Base-by-base conservation (phyloP, 2,329 filamentous ascomycete species). In the Ceratocystis smalleyi region DNA sequence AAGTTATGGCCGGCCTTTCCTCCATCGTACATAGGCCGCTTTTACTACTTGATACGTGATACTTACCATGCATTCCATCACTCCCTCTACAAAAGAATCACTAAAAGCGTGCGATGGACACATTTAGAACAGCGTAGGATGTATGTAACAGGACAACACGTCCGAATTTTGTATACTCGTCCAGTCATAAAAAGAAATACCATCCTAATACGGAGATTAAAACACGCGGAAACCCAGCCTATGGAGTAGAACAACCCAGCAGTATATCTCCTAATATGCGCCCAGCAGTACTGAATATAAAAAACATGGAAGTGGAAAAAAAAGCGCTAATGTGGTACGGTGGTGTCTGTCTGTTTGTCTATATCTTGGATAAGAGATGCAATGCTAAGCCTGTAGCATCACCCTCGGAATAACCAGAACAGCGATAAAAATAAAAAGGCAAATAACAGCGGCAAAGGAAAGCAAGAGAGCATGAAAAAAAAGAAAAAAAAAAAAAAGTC, bases 371-470 rank as follows among this genome's bases (percentile, higher is more conserved):
- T 57, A 57, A 19, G 17, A 35, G 54, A 35, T 35, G 54, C 32
- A 27, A 19, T 57, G 22, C 43, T 24, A 62, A 63, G 45, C 61
- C 43, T 43, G 61, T 27, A 32, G 51, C 27, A 54, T 63, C 43
- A 40, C 35, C 12, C 30, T 7, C 4, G 22, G 19, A 51, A 30
- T 51, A 51, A 51, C 19, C 47, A n/a, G 35, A n/a, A 35, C 22
- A 35, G 43, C 43, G 49, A 24, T 27, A 62, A 51, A 35, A 27
- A 60, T 8, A 22, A 43, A 24, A 60, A 60, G 1, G 4, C n/a
- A n/a, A 60, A 7, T 22, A 45, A 27, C 35, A 12, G 12, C 35
- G 4, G 15, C 3, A 40, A 40, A 2, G 15, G 19, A 51, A 51
- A 27, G 10, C 8, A 51, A 51, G 1, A 12, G 22, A 5, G 47